phyloP scores from a whole-genome alignment of 1,284 basidiomycete species.

The Moesziomyces sp. region DNA sequence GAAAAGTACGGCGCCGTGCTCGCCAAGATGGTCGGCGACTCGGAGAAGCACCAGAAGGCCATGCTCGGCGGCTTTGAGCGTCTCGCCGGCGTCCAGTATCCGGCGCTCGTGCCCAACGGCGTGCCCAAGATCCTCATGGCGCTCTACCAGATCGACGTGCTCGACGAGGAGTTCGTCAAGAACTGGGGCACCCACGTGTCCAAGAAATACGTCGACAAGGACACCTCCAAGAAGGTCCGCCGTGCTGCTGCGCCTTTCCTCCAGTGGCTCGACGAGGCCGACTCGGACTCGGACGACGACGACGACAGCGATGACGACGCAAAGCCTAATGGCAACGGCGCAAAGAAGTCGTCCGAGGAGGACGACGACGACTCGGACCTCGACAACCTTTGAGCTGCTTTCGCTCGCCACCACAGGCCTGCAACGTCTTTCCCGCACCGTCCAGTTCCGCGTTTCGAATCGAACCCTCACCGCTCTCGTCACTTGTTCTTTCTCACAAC shows the following conservation, averaged over 20 bases:
- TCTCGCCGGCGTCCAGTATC: constrained; percentile 61
- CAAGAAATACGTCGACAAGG: constrained; percentile 95
- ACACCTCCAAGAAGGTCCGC: constrained; percentile 92
- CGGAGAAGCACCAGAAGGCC: constrained; percentile 94
- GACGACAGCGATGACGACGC: constrained; percentile 44
- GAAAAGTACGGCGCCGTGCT: constrained; percentile 80
- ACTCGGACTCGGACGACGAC: constrained; percentile 63
- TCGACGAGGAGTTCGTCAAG: constrained; percentile 89
- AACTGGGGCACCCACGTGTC: constrained; percentile 97
- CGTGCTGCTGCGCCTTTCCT: constrained; percentile 96
- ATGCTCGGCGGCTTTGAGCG: constrained; percentile 74
- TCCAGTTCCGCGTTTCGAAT: background rate
- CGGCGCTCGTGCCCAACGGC: constrained; percentile 64
- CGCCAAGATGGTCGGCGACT: constrained; percentile 73
- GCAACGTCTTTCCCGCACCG: too few species aligned
- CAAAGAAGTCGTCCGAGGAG: constrained; percentile 39
- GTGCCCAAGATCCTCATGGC: constrained; percentile 95
- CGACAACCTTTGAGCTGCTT: constrained; percentile 51
- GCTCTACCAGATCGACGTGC: constrained; percentile 89
- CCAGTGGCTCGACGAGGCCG: constrained; percentile 67
- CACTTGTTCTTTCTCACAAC: background rate
- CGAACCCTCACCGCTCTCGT: constrained; percentile 6
- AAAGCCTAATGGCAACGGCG: constrained; percentile 23
- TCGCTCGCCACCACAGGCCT: too few species aligned
- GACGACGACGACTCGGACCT: constrained; percentile 61